phyloP scores from a whole-genome alignment of 768 basidiomycete genomes.

The Hortiboletus campestris region DNA sequence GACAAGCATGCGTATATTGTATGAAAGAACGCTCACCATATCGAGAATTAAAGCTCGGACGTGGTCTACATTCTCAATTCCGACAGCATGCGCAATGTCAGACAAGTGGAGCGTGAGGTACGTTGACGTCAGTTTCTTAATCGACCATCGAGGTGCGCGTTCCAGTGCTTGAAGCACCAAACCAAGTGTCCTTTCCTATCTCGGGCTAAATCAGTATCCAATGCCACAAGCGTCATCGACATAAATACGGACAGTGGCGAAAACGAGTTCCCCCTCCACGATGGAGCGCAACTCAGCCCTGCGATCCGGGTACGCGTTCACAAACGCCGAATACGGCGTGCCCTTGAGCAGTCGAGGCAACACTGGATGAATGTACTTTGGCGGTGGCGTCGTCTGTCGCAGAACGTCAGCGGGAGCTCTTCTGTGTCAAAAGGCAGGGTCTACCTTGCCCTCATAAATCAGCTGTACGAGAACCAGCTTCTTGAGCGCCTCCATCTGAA shows the following conservation, averaged over 20 bases:
- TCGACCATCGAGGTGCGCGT: conserved; percentile 72
- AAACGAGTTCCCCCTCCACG: conserved; percentile 55
- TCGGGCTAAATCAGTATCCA: conserved; percentile 5
- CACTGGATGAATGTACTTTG: conserved; percentile 68
- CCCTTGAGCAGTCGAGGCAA: conserved; percentile 63
- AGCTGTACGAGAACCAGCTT: conserved; percentile 78
- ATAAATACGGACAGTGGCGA: conserved; percentile 45
- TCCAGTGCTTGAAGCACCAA: conserved; percentile 64
- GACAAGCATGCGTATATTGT: neutral
- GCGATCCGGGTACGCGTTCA: conserved; percentile 63
- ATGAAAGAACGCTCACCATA: conserved; percentile 54
- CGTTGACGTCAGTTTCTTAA: conserved; percentile 78
- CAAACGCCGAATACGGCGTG: conserved; percentile 63
- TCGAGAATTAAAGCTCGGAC: conserved; percentile 59
- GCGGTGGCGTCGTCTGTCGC: conserved; percentile 43
- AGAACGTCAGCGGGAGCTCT: neutral
- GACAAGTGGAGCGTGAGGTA: conserved; percentile 74
- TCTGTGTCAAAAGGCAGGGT: neutral
- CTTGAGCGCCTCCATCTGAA: conserved; percentile 87
- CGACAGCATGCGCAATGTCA: conserved; percentile 59
- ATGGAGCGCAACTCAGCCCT: conserved; percentile 43
- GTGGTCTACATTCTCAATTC: conserved; percentile 47
- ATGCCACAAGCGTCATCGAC: neutral
- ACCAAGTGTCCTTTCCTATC: conserved; percentile 71
- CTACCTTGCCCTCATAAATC: conserved; percentile 72